These are phyloP conservation scores for Polychaeton citri DNA, from an alignment of 2,329 filamentous ascomycete species.

Conservation along the genomic window DNA sequence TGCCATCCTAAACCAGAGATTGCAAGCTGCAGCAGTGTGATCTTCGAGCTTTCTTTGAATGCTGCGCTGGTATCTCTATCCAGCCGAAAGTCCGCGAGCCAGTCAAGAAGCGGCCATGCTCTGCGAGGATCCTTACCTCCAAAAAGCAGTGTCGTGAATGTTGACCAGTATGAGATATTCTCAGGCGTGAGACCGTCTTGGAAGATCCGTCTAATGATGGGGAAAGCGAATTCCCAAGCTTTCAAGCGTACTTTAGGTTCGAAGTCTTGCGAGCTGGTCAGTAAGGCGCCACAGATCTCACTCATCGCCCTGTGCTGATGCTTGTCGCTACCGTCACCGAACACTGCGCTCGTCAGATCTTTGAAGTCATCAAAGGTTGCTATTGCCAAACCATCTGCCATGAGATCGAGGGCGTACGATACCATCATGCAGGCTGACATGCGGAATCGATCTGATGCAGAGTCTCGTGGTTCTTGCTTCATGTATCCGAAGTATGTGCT, in stretches of 20 bases:
- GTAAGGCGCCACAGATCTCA: slow-evolving; percentile 78
- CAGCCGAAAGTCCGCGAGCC: slow-evolving; percentile 69
- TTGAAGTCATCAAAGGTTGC: slow-evolving; percentile 81
- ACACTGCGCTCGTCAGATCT: slow-evolving; percentile 62
- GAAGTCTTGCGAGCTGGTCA: slow-evolving; percentile 69
- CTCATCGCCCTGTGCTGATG: slow-evolving; percentile 93
- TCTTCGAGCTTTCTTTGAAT: slow-evolving; percentile 97
- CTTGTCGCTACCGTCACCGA: slow-evolving; percentile 88
- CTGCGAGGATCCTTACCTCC: slow-evolving; percentile 83
- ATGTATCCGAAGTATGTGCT: slow-evolving; percentile 78
- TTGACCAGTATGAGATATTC: slow-evolving; percentile 88
- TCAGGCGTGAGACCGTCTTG: slow-evolving; percentile 89
- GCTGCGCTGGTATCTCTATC: slow-evolving; percentile 94
- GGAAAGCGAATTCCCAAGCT: slow-evolving; percentile 83
- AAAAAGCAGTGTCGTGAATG: slow-evolving; percentile 77
- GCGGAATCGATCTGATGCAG: slow-evolving; percentile 70
- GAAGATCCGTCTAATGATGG: slow-evolving; percentile 73
- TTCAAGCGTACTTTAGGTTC: slow-evolving; percentile 57
- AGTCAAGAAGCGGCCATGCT: slow-evolving; percentile 72
- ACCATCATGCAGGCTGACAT: slow-evolving; percentile 79
- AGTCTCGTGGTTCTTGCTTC: slow-evolving; percentile 88
- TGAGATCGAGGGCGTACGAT: slow-evolving; percentile 79
- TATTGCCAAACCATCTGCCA: slow-evolving; percentile 64
- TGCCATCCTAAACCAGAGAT: slow-evolving; percentile 90
- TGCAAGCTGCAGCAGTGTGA: slow-evolving; percentile 76